Percentiles rank a stretch among this genome's conserved stretches.
Conservation (phyloP, 192 early-diverging fungal species). For the Piromyces finnis region DNA sequence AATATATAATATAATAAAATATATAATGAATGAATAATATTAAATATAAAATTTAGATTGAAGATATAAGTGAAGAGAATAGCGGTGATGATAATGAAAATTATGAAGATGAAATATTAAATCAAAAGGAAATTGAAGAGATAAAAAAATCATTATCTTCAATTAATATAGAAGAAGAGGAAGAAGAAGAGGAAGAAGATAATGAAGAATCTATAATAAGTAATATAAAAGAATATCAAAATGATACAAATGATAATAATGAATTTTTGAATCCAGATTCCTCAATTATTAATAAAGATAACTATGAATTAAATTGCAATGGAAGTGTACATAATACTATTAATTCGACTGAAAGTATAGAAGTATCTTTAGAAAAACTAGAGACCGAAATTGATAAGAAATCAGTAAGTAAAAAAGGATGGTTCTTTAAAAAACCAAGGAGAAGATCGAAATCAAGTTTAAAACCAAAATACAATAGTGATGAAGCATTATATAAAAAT, state of each 20-base stretch:
- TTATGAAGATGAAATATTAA: too few relatives aligned
- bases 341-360: conserved; percentile 4
- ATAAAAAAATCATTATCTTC: too few relatives aligned
- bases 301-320: neutral
- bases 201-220: conserved; percentile 27
- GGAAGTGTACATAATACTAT: conserved; percentile 7
- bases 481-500: neutral
- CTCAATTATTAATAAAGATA: neutral
- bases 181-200: conserved; percentile 16
- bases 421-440: neutral
- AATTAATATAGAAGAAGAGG: conserved; percentile 13
- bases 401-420: neutral
- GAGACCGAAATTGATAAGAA: neutral
- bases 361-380: neutral
- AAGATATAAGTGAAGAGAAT: too few relatives aligned
- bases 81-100: too few relatives aligned
- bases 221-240: conserved; percentile 15
- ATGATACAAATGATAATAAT: conserved; percentile 5
- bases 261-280: neutral
- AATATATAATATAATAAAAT: too few relatives aligned
- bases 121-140: too few relatives aligned
- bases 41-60: too few relatives aligned
- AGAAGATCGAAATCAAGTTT: neutral
- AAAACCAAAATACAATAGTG: neutral
- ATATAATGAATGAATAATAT: too few relatives aligned